Percentiles rank a stretch among this genome's conserved stretches.
phyloP scores from a whole-genome alignment of 2,329 filamentous ascomycete genomes.

The Pyricularia sp. region DNA sequence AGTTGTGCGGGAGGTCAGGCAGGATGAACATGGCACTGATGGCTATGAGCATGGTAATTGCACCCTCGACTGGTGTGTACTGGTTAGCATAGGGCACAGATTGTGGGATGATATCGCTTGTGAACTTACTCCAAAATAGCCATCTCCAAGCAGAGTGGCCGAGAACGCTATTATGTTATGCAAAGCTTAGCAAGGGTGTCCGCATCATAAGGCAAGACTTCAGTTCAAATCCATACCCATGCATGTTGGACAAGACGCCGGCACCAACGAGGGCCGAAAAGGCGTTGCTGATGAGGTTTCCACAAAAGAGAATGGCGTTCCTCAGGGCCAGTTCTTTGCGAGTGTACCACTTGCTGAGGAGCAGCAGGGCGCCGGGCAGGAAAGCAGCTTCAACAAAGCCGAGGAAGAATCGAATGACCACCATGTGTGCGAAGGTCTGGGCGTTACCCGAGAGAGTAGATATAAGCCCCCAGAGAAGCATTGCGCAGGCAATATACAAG shows the following conservation, averaged over 20 bases:
- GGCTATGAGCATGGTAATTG: slow-evolving; percentile 12
- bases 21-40: slow-evolving; percentile 34
- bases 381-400: slow-evolving; percentile 10
- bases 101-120: too few species aligned
- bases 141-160: slow-evolving; percentile 5
- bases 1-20: slow-evolving; percentile 43
- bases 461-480: slow-evolving; percentile 10
- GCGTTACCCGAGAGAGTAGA: slow-evolving; percentile 6
- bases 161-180: slow-evolving; percentile 8
- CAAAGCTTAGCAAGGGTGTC: slow-evolving; percentile 9
- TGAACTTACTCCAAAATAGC: slow-evolving; percentile 6
- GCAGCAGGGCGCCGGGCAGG: slow-evolving; percentile 6
- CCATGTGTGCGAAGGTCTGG: slow-evolving; percentile 6
- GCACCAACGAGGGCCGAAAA: slow-evolving; percentile 10
- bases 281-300: slow-evolving; percentile 9
- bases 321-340: slow-evolving; percentile 6
- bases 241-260: slow-evolving; percentile 8
- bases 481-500: slow-evolving; percentile 7
- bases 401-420: slow-evolving; percentile 11
- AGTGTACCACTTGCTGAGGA: slow-evolving; percentile 7
- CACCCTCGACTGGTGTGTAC: slow-evolving; percentile 10
- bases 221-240: neutral
- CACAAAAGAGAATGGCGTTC: slow-evolving; percentile 7
- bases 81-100: neutral
- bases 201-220: neutral